phyloP scores from a whole-genome alignment of 2,329 filamentous ascomycete genomes.

The Fusarium floridanum region DNA sequence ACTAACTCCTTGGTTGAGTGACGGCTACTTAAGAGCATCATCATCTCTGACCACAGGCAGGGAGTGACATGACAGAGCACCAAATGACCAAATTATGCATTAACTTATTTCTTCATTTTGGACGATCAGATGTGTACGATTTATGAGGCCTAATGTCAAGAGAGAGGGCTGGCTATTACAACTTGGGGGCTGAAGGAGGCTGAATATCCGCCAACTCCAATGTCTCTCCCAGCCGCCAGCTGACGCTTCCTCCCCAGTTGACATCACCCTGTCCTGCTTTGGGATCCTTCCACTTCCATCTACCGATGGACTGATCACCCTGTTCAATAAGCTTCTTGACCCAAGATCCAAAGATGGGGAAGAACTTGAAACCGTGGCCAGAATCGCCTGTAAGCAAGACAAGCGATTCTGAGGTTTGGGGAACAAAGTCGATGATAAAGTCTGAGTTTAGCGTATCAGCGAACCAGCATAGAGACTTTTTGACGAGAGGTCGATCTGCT shows the following conservation, averaged over 20 bases:
- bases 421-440: constrained; percentile 71
- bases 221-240: constrained; percentile 3
- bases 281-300: neutral
- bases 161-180: neutral
- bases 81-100: too few relatives aligned
- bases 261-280: neutral
- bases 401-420: constrained; percentile 59
- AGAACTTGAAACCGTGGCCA: constrained; percentile 74
- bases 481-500: constrained; percentile 65
- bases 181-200: neutral
- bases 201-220: neutral
- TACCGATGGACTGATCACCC: neutral
- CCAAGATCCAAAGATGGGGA: constrained; percentile 69
- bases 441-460: constrained; percentile 72
- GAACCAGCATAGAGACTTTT: constrained; percentile 71
- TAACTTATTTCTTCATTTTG: neutral
- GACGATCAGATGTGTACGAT: neutral
- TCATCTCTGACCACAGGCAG: neutral
- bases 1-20: neutral
- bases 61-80: neutral
- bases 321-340: constrained; percentile 59
- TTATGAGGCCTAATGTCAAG: fast-evolving
- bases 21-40: neutral
- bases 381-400: constrained; percentile 69
- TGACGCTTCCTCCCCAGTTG: neutral